phyloP scores from a whole-genome alignment of 768 basidiomycete genomes.

The Hypsizygus marmoreus region DNA sequence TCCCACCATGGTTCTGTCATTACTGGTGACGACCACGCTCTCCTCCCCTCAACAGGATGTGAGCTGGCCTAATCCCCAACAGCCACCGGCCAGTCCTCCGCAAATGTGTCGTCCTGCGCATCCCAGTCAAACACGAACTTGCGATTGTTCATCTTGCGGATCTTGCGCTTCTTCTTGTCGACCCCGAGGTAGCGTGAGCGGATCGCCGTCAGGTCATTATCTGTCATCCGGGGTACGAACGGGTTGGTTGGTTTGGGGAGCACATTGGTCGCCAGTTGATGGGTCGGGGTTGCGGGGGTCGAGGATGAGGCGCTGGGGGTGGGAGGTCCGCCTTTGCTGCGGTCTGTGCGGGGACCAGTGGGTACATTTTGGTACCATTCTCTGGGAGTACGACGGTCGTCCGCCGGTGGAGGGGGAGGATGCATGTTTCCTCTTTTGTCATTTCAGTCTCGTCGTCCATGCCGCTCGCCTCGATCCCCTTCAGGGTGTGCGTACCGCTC shows the following conservation, averaged over 20 bases:
- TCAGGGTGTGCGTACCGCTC: conserved; percentile 56
- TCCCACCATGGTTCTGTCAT: too few relatives aligned
- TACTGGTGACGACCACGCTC: too few relatives aligned
- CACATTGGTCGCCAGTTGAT: conserved; percentile 36
- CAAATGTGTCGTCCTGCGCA: conserved; percentile 90
- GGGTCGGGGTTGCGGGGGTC: conserved; percentile 51
- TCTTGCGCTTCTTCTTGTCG: conserved; percentile 91
- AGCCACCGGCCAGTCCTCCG: conserved; percentile 72
- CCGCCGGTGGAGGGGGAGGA: conserved; percentile 37
- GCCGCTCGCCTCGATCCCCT: conserved; percentile 44
- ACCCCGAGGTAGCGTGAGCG: conserved; percentile 94
- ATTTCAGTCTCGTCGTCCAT: conserved; percentile 47
- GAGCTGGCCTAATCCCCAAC: too few relatives aligned
- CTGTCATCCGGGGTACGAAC: conserved; percentile 70
- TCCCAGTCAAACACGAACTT: conserved; percentile 99
- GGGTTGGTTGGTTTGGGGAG: conserved; percentile 35
- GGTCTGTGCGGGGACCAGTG: conserved; percentile 81
- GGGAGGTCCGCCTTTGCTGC: conserved; percentile 43
- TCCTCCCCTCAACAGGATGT: too few relatives aligned
- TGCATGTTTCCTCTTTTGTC: conserved; percentile 38
- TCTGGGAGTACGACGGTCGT: conserved; percentile 36
- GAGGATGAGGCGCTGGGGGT: conserved; percentile 34
- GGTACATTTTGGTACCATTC: conserved; percentile 70
- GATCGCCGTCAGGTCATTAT: conserved; percentile 78
- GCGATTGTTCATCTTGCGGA: conserved; percentile 92